phyloP scores from a whole-genome alignment of 2,329 filamentous ascomycete species.

The Clonostachys byssicola region DNA sequence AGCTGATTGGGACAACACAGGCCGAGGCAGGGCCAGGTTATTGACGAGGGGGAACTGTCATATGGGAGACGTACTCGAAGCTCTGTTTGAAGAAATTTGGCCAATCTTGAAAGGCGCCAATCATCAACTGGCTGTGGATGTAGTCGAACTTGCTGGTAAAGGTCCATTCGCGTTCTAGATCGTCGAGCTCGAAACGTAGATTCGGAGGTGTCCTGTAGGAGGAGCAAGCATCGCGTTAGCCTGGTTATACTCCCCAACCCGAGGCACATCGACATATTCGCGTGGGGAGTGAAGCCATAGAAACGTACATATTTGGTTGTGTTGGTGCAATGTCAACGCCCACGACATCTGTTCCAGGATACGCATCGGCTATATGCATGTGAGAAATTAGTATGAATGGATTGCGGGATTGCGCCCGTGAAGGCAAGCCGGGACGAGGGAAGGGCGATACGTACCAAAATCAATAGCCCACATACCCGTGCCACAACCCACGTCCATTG shows the following conservation, averaged over 20 bases:
- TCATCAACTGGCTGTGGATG: slow-evolving; percentile 13
- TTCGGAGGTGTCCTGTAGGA: slow-evolving; percentile 8
- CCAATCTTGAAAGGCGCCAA: slow-evolving; percentile 9
- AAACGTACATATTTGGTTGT: slow-evolving; percentile 19
- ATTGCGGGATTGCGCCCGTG: too few relatives aligned
- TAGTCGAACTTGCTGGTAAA: slow-evolving; percentile 13
- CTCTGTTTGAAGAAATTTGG: slow-evolving; percentile 10
- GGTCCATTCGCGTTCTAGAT: slow-evolving; percentile 14
- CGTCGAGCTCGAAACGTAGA: slow-evolving; percentile 13
- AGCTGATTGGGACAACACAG: accelerated
- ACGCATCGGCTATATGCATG: too few relatives aligned
- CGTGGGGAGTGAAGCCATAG: too few relatives aligned
- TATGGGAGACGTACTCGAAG: slow-evolving; percentile 5
- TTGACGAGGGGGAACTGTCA: not conserved
- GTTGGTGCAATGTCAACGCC: slow-evolving; percentile 25
- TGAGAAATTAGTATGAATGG: too few relatives aligned
- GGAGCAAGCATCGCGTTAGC: not conserved
- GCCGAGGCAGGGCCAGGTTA: not conserved
- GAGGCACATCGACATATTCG: too few relatives aligned
- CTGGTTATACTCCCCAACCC: too few relatives aligned
- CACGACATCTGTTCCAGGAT: slow-evolving; percentile 7
- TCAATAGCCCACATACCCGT: slow-evolving; percentile 25
- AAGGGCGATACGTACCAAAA: slow-evolving; percentile 10
- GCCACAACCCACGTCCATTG: slow-evolving; percentile 16
- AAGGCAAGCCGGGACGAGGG: not conserved